These are phyloP conservation scores for Boletus pseudo-olivaceus DNA, from an alignment of 768 basidiomycete genomes.

Conservation along the genomic window DNA sequence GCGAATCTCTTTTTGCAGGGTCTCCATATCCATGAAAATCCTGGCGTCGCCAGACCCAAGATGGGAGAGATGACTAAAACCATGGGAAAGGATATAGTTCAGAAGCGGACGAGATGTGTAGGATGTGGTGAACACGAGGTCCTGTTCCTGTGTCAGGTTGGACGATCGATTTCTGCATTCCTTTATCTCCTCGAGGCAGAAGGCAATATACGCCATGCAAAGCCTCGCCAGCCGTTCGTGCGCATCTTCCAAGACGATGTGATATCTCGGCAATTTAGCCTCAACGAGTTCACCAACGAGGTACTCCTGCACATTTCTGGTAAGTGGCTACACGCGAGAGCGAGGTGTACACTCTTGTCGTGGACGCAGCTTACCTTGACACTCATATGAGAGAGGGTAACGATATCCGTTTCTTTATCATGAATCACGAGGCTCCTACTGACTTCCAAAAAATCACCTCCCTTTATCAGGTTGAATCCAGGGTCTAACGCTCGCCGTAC, in stretches of 20 bases:
- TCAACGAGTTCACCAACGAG: constrained; percentile 6
- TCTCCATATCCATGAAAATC: constrained; percentile 2
- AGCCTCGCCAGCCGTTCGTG: not conserved
- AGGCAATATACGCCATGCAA: constrained; percentile 6
- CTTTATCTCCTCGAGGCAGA: constrained; percentile 7
- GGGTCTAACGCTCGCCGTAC: constrained; percentile 1
- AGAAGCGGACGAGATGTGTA: not conserved
- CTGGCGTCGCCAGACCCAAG: not conserved
- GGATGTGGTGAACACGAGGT: not conserved
- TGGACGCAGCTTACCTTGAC: constrained; percentile 7
- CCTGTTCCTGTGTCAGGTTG: not conserved
- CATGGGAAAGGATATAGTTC: constrained; percentile 9
- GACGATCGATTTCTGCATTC: not conserved
- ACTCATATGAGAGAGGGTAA: constrained; percentile 16
- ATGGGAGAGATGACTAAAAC: constrained; percentile 6
- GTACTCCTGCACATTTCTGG: constrained; percentile 4
- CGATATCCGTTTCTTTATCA: constrained; percentile 5
- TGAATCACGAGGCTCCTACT: constrained; percentile 9
- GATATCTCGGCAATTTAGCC: not conserved
- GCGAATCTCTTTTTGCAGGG: not conserved
- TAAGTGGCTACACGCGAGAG: not conserved
- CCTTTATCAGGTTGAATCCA: not conserved
- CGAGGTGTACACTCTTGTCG: no score
- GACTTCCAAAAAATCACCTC: not conserved
- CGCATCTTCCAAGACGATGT: constrained; percentile 6